Evolutionary conservation across 1,284 basidiomycete genomes (phyloP).

Genomic region (Ustilago vetiveriae): DNA sequence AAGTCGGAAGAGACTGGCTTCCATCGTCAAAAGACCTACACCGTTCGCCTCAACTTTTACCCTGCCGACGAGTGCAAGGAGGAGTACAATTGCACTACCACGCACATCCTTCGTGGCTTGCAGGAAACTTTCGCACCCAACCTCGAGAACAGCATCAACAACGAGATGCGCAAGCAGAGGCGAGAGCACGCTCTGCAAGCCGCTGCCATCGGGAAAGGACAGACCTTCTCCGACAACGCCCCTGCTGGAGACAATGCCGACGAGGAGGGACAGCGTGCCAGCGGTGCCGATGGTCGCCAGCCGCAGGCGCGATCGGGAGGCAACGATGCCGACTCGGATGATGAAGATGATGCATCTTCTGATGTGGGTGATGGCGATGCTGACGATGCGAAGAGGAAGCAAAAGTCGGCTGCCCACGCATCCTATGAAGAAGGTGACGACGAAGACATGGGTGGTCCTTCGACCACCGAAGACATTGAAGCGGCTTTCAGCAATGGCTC

Average conservation of each 20-base stretch:
- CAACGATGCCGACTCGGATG: slow-evolving; percentile 55
- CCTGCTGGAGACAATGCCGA: slow-evolving; percentile 53
- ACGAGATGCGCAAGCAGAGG: slow-evolving; percentile 86
- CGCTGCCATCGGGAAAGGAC: slow-evolving; percentile 76
- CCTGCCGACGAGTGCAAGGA: slow-evolving; percentile 83
- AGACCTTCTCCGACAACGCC: slow-evolving; percentile 72
- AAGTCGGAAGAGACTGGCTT: slow-evolving; percentile 72
- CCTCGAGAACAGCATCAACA: slow-evolving; percentile 84
- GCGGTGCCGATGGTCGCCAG: slow-evolving; percentile 15
- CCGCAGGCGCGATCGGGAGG: slow-evolving; percentile 18
- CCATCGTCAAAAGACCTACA: slow-evolving; percentile 81
- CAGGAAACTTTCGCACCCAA: slow-evolving; percentile 81
- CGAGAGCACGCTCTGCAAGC: slow-evolving; percentile 84
- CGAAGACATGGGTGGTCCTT: slow-evolving; percentile 57
- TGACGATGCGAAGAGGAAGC: slow-evolving; percentile 74
- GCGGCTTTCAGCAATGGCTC: slow-evolving; percentile 71
- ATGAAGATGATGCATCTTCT: slow-evolving; percentile 47
- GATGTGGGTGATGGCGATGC: slow-evolving; percentile 77
- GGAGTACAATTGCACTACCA: slow-evolving; percentile 83
- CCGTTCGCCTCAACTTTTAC: slow-evolving; percentile 85
- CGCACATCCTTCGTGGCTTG: slow-evolving; percentile 80
- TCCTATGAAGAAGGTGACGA: slow-evolving; percentile 74
- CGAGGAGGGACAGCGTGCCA: slow-evolving; percentile 72
- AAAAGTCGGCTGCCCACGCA: slow-evolving; percentile 76
- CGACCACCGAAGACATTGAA: slow-evolving; percentile 74